Base-by-base conservation (phyloP, 2,329 filamentous ascomycete species). In the Aspergillus cejpii region DNA sequence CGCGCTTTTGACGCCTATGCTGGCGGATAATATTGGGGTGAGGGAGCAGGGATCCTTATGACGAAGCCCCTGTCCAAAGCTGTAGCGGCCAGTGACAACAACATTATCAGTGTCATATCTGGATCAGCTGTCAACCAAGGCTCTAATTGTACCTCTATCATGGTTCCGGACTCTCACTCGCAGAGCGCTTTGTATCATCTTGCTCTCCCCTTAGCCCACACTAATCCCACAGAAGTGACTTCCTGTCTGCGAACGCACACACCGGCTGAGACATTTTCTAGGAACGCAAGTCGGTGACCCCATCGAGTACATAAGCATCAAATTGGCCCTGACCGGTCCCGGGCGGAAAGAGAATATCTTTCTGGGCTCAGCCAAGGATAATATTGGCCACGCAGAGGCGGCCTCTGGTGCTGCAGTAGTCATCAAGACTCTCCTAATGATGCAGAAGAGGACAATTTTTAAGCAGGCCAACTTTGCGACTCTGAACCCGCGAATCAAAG, bases 291-390 rank as follows among this genome's bases (percentile, higher is more conserved):
- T 50, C 1, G 55, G 55, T 5, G 55, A 58, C 31, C 47, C 50
- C 2, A 50, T 48, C 6, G 55, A 60, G 33, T 54, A 46, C 19
- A 45, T 55, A 19, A 56, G 54, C 24, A 51, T 62, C 19, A 47
- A 49, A n/a, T 29, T 46, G 6, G 47, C 50, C 3, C 51, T 59
- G 21, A 57, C 45, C 10, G 47, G 49, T 3, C 26, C 37, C 10
- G 24, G 10, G 2, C 49, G 51, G 2, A 17, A 17, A 3, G 14
- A 45, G 17, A 23, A 33, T 24, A 33, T 56, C 12, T 38, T 47
- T 26, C 20, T 63, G 11, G 57, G 57, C 6, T 59, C 59, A 19
- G 46, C 61, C 7, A 63, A 63, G 41, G 57, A 52, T 4, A 55
- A 57, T 15, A 50, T 62, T 4, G 60, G 58, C 1, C 60, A 63